A percentile compares a stretch with the other conserved stretches of the same genome.
phyloP scores from a whole-genome alignment of 352 stramenopile genomes.

The Globisporangium paroecandrum region DNA sequence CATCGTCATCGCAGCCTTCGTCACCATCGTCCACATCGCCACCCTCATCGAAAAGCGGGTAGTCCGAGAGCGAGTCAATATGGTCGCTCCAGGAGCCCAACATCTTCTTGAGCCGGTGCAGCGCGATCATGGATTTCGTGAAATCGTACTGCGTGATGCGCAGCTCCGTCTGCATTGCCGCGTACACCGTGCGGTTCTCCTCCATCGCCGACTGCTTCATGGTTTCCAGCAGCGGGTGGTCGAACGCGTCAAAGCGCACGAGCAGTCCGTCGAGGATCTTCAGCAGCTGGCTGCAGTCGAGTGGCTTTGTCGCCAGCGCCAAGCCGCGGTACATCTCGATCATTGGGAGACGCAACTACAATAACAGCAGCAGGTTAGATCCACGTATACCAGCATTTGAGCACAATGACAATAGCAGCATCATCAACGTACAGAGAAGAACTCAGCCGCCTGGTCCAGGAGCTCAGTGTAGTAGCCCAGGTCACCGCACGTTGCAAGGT shows the following conservation, averaged over 20 bases:
- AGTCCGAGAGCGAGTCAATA: constrained; percentile 76
- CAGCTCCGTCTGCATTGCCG: constrained; percentile 64
- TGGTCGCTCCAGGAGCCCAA: constrained; percentile 74
- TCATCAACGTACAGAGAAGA: constrained; percentile 57
- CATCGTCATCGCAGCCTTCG: constrained; percentile 21
- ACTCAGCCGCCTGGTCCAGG: constrained; percentile 67
- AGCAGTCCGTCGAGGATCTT: constrained; percentile 45
- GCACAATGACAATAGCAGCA: not conserved
- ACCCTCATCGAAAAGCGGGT: constrained; percentile 66
- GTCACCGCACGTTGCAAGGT: constrained; percentile 45
- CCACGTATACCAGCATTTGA: not conserved
- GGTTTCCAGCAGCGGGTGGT: constrained; percentile 64
- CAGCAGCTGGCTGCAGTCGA: constrained; percentile 56
- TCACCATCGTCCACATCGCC: constrained; percentile 14
- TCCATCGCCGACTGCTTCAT: constrained; percentile 71
- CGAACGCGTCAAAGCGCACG: constrained; percentile 52
- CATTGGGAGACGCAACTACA: constrained; percentile 66
- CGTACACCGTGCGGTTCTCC: constrained; percentile 63
- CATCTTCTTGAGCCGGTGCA: constrained; percentile 68
- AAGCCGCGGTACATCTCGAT: constrained; percentile 66
- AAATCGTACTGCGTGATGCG: constrained; percentile 74
- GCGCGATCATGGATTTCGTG: constrained; percentile 64
- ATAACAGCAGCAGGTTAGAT: not conserved
- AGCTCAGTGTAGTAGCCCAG: constrained; percentile 75
- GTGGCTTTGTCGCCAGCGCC: constrained; percentile 41